Evolutionary conservation across 2,329 filamentous ascomycete species (phyloP).

Genomic region (Paracoccidioides lutzii): DNA sequence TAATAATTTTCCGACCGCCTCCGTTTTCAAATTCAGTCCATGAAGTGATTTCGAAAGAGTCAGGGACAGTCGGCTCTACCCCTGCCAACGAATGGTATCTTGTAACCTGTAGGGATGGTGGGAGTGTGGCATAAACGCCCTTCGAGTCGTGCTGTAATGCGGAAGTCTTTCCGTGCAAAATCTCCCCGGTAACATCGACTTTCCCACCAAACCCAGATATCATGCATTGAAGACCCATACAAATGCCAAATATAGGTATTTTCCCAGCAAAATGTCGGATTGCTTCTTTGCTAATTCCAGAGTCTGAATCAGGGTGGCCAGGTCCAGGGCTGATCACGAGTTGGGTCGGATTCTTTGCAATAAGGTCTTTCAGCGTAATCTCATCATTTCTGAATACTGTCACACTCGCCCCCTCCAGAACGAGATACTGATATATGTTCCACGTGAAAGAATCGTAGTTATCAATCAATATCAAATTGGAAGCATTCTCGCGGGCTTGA

Average conservation of each 20-base stretch:
- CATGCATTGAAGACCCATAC: slow-evolving; percentile 99
- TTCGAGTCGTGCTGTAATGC: slow-evolving; percentile 76
- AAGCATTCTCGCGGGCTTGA: slow-evolving; percentile 60
- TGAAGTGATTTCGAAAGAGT: slow-evolving; percentile 77
- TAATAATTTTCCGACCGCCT: slow-evolving; percentile 74
- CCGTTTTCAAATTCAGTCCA: slow-evolving; percentile 63
- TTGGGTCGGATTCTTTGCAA: slow-evolving; percentile 76
- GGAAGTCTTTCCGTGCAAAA: slow-evolving; percentile 94
- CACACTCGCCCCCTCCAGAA: slow-evolving; percentile 86
- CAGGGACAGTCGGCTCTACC: slow-evolving; percentile 73
- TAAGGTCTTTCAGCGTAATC: slow-evolving; percentile 70
- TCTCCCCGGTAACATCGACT: slow-evolving; percentile 87
- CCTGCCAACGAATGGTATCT: slow-evolving; percentile 94
- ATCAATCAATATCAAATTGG: slow-evolving; percentile 89
- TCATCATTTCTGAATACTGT: slow-evolving; percentile 88
- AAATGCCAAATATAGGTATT: slow-evolving; percentile 91
- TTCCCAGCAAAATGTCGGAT: slow-evolving; percentile 88
- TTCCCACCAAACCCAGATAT: slow-evolving; percentile 85
- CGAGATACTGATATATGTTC: slow-evolving; percentile 98
- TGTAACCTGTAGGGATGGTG: slow-evolving; percentile 73
- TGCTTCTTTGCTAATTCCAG: slow-evolving; percentile 82
- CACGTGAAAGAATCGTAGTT: slow-evolving; percentile 99
- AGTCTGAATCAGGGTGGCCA: slow-evolving; percentile 81
- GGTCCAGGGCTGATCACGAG: slow-evolving; percentile 90
- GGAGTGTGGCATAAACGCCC: slow-evolving; percentile 76